These are phyloP conservation scores for Nicotiana noctiflora DNA, from an alignment of 257 asterid species.

Conservation along the genomic window DNA sequence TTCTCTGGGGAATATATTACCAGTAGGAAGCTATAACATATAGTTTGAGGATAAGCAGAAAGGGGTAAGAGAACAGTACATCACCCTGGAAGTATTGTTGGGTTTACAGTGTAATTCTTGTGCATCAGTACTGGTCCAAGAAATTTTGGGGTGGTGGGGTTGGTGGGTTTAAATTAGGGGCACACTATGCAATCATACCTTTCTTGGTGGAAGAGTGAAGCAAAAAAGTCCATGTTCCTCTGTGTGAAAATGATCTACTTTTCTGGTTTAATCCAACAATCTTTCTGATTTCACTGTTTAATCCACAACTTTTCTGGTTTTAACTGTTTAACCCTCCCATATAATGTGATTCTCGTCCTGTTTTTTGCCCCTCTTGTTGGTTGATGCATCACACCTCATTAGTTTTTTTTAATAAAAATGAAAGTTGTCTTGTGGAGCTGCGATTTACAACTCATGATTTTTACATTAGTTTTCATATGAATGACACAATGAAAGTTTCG, in stretches of 20 bases:
- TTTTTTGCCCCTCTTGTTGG: not conserved
- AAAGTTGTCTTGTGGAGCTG: too few relatives aligned
- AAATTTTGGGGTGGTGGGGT: not conserved
- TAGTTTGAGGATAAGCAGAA: not conserved
- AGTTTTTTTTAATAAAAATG: too few relatives aligned
- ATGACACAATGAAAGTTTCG: too few relatives aligned
- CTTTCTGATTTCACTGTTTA: not conserved
- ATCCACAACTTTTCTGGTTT: not conserved
- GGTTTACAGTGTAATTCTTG: not conserved
- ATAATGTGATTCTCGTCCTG: not conserved
- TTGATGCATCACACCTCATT: not conserved
- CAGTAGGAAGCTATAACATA: not conserved
- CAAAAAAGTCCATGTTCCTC: not conserved
- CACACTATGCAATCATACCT: not conserved
- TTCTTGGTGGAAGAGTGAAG: not conserved
- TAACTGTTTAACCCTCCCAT: not conserved
- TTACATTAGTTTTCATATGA: too few relatives aligned
- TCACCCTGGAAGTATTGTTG: not conserved
- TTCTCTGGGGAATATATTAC: not conserved
- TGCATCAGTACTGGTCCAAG: conserved; percentile 6
- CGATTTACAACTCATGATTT: too few relatives aligned
- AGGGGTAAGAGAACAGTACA: not conserved
- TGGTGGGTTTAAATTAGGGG: not conserved
- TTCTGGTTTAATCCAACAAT: too few relatives aligned
- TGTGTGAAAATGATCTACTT: not conserved